These are phyloP conservation scores for Babesia divergens DNA, from an alignment of 169 alveolate species.

Conservation along the genomic window DNA sequence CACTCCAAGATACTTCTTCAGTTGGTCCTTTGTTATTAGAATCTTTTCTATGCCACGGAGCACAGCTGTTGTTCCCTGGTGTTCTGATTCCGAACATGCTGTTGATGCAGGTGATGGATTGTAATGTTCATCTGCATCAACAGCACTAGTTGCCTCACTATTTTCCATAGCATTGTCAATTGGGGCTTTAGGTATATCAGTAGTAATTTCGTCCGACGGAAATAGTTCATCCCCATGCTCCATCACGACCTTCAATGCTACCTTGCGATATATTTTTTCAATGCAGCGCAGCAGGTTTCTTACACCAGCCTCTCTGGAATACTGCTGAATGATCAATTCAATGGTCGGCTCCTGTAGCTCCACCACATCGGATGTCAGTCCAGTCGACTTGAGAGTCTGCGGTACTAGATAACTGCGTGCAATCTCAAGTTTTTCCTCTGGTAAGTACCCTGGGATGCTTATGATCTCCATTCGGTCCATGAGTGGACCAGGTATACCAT, in stretches of 20 bases:
- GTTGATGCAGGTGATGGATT: no score
- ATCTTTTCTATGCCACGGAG: constrained; percentile 1
- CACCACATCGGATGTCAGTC: constrained; percentile 49
- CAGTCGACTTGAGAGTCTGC: constrained; percentile 76
- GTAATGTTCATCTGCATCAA: neutral
- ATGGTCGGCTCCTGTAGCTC: constrained; percentile 60
- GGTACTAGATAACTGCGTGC: constrained; percentile 84
- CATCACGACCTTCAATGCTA: constrained; percentile 83
- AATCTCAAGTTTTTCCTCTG: constrained; percentile 85
- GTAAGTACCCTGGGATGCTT: constrained; percentile 85
- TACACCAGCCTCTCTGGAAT: constrained; percentile 94
- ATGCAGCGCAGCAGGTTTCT: constrained; percentile 81
- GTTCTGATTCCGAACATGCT: no score
- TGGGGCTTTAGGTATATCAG: neutral
- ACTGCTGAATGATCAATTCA: constrained; percentile 78
- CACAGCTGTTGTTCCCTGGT: no score
- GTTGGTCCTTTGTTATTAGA: constrained; percentile 25
- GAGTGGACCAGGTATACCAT: constrained; percentile 88
- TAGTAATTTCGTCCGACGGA: neutral
- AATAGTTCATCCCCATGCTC: constrained; percentile 33
- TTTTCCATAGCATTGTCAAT: neutral
- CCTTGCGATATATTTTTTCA: constrained; percentile 83
- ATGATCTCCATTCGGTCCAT: constrained; percentile 93
- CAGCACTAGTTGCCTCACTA: neutral
- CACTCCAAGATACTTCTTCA: constrained; percentile 51